Evolutionary conservation across 345 rosid genomes (phyloP).

Genomic region (Syzygium grande): DNA sequence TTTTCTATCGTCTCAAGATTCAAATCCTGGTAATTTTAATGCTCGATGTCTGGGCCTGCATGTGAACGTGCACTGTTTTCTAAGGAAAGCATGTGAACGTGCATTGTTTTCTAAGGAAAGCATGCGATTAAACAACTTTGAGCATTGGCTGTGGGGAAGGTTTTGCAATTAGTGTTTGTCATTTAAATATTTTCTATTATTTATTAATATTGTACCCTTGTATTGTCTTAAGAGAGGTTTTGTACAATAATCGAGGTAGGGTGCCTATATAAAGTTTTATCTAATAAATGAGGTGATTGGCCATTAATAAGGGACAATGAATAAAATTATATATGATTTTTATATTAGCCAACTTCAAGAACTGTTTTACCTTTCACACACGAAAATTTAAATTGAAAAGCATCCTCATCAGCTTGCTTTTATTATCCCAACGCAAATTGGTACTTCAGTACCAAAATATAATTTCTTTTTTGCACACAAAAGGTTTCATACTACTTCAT

Average conservation of each 20-base stretch:
- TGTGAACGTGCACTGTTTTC: not conserved
- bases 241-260: not conserved
- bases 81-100: not conserved
- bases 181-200: no score
- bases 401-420: not conserved
- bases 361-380: not conserved
- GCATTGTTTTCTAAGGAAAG: not conserved
- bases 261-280: not conserved
- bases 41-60: not conserved
- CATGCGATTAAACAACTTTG: not conserved
- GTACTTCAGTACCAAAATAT: not conserved
- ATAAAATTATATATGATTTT: no score
- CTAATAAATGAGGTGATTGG: not conserved
- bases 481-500: not conserved
- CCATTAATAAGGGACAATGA: no score
- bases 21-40: not conserved
- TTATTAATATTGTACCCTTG: no score
- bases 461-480: not conserved
- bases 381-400: no score
- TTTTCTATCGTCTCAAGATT: not conserved
- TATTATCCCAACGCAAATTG: not conserved
- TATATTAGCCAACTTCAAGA: not conserved
- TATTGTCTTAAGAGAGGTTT: not conserved
- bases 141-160: not conserved
- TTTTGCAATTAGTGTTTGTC: no score